These are phyloP conservation scores for Geotrichum aggregatum DNA, from an alignment of 1,139 yeast species.

Conservation along the genomic window DNA sequence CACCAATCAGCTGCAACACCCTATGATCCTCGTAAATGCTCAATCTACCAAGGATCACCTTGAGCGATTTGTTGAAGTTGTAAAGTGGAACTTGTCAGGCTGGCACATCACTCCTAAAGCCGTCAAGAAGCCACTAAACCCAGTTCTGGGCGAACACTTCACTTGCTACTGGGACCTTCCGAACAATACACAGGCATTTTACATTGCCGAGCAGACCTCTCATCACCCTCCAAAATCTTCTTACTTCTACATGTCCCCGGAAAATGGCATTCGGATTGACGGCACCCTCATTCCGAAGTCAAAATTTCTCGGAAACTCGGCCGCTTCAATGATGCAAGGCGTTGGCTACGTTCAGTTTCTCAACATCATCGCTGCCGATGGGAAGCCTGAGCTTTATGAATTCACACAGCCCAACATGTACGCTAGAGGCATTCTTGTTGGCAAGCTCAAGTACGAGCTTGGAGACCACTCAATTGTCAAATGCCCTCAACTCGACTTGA, in stretches of 20 bases:
- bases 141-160: constrained; percentile 87
- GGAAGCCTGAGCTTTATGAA: constrained; percentile 59
- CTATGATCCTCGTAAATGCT: constrained; percentile 68
- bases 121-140: constrained; percentile 93
- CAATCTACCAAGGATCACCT: constrained; percentile 53
- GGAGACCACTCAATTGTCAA: constrained; percentile 84
- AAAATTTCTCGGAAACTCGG: constrained; percentile 85
- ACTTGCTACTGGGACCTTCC: constrained; percentile 89
- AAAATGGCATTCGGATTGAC: constrained; percentile 74
- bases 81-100: constrained; percentile 86
- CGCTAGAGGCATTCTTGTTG: constrained; percentile 90
- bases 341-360: constrained; percentile 66
- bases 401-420: constrained; percentile 93
- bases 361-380: constrained; percentile 47
- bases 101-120: constrained; percentile 99
- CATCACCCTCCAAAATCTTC: constrained; percentile 99
- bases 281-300: constrained; percentile 87
- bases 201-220: constrained; percentile 88
- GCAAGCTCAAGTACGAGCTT: constrained; percentile 79
- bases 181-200: constrained; percentile 65
- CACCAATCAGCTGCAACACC: constrained; percentile 83
- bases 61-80: constrained; percentile 65
- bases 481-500: constrained; percentile 56
- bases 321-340: constrained; percentile 98
- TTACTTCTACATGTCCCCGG: constrained; percentile 83